Base-by-base conservation (phyloP, 805 yeast species). In the Sungouiella blattae region DNA sequence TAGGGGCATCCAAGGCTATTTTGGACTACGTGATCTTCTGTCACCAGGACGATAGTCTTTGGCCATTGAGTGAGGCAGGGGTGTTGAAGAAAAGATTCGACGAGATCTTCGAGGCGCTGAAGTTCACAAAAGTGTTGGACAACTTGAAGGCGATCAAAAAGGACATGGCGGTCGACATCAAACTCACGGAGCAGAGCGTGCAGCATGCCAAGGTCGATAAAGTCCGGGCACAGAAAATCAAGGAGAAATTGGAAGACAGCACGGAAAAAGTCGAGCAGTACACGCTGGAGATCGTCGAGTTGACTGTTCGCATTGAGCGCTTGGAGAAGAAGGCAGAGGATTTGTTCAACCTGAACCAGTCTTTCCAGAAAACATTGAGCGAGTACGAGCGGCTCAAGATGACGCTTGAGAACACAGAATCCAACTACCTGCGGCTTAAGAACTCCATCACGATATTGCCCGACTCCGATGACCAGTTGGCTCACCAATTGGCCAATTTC, bases 41-140 rank as follows among this genome's bases (percentile, higher is more conserved):
- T 53, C 99, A 93, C 53, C 99, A 93, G 57, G 99, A 93, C 52
- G 99, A 93, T 41, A 81, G 91, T 49, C 60, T 87, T 18, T 93
- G 99, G 99, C 99, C 99, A 1, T 67, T 93, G 31, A 77, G 89
- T 47, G 99, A 93, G 58, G 94, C 98, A 1, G 72, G 95, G 2
- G 74, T 74, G 9, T 71, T 93, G 55, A 94, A 93, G 61, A 89
- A 89, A 61, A 75, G 91, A 35, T 94, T 93, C 51, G 98, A 93
- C 58, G 98, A 93, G 58, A 91, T 93, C 6, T 93, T 93, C 52
- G 97, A 93, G 60, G 96, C 97, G 0, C 77, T 87, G 47, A 88
- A 87, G 57, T 94, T 85, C 52, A 87, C 96, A 1, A 91, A 87
- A 53, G 95, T 93, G 0, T 65, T 93, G 24, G 96, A 89, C 39